phyloP scores from a whole-genome alignment of 2,329 filamentous ascomycete genomes.

The Fusarium dlaminii region DNA sequence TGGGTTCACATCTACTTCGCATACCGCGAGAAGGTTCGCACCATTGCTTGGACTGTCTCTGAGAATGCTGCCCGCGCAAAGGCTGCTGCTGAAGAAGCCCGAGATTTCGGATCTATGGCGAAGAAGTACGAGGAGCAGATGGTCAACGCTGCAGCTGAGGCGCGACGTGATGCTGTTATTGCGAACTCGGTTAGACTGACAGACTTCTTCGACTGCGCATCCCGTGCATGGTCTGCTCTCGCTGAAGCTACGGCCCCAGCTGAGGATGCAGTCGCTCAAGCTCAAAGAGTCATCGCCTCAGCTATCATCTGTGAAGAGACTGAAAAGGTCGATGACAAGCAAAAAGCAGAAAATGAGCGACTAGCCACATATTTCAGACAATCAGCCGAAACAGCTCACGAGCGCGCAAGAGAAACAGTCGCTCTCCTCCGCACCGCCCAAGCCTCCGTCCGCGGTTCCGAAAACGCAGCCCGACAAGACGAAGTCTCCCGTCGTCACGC shows the following conservation, averaged over 20 bases:
- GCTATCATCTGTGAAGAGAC: conserved; percentile 20
- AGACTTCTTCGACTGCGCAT: conserved; percentile 17
- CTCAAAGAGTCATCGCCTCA: conserved; percentile 12
- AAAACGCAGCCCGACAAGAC: conserved; percentile 10
- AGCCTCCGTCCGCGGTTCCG: conserved; percentile 9
- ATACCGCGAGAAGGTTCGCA: conserved; percentile 14
- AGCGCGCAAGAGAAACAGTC: conserved; percentile 17
- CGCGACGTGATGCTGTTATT: conserved; percentile 9
- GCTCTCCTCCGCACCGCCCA: conserved; percentile 17
- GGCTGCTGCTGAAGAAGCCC: conserved; percentile 9
- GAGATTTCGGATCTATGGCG: conserved; percentile 2
- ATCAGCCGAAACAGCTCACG: conserved; percentile 22
- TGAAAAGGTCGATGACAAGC: conserved; percentile 17
- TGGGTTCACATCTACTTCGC: conserved; percentile 21
- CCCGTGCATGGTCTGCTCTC: conserved; percentile 20
- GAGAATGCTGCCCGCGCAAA: conserved; percentile 20
- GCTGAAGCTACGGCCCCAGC: conserved; percentile 26
- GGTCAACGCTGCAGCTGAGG: not conserved
- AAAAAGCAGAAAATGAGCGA: conserved; percentile 9
- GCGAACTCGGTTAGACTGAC: not conserved
- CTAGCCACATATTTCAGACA: conserved; percentile 17
- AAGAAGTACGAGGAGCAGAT: conserved; percentile 26
- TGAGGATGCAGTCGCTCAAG: conserved; percentile 23
- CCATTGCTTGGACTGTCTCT: not conserved
- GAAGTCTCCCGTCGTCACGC: conserved; percentile 1